Evolutionary conservation across 2,329 filamentous ascomycete genomes (phyloP), one percentile per base, ranked within the genome.

Genomic region (Phaeosphaeriaceae sp.): DNA sequence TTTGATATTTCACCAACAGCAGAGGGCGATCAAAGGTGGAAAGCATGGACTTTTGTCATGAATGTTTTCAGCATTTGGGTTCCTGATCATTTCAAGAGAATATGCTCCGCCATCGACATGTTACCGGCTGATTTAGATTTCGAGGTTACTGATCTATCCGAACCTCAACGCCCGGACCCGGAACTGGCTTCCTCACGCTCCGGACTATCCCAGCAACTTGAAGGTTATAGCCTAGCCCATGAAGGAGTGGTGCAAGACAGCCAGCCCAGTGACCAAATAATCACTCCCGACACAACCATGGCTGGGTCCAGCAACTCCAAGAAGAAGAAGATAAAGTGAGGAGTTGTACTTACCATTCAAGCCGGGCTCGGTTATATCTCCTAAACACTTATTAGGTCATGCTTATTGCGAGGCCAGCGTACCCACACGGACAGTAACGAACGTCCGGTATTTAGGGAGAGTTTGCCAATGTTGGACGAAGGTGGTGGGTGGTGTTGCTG

Each of bases 41-140:
- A 58, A 41, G 54, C 56, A 46, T 58, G 51, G 32, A 48, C 48
- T 23, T 59, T 59, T 37, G 57, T 50, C 28, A 58, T 54, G 54
- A 58, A 55, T 29, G 50, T 58, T 39, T 58, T 58, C 37, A 35
- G 56, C 30, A 42, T 52, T 43, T 57, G 44, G 52, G 54, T 56
- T 48, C 54, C 52, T 30, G 48, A 21, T 16, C 44, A 54, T 26
- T 51, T 51, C 9, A 36, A 51, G 17, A 29, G 36, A 30, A 28
- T 58, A 18, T 46, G 49, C 39, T 56, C 46, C 38, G 49, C 45
- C 37, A 56, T 58, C 32, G 39, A 52, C 29, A 18, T 48, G 29
- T 18, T 52, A n/a, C 49, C 45, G 23, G n/a, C 49, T 38, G 45
- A 44, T 37, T 35, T 48, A 4, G 39, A 48, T 18, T 52, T 48